A percentile compares a stretch with the other conserved stretches of the same genome.
These are phyloP conservation scores for Pseudocercospora eumusae DNA, from an alignment of 2,329 filamentous ascomycete species.

Conservation along the genomic window DNA sequence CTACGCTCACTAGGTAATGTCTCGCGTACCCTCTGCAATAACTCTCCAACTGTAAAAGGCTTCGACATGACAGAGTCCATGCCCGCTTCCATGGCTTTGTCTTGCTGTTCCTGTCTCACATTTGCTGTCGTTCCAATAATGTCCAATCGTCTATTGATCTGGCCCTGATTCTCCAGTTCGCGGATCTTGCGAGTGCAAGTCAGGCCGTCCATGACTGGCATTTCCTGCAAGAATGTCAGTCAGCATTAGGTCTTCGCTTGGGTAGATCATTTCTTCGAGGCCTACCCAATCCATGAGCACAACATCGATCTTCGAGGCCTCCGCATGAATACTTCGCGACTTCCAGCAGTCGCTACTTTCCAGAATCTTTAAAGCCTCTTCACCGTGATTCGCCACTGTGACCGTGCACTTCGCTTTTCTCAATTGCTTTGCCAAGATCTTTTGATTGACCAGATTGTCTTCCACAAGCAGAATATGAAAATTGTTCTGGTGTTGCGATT, in stretches of 20 bases:
- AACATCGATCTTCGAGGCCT: constrained; percentile 20
- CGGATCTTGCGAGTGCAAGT: constrained; percentile 30
- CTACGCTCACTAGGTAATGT: not conserved
- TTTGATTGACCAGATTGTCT: constrained; percentile 36
- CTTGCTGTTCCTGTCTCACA: constrained; percentile 4
- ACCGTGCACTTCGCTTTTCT: constrained; percentile 27
- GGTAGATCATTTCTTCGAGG: not conserved
- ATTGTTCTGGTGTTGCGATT: not conserved
- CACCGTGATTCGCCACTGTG: constrained; percentile 31
- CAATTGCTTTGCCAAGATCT: constrained; percentile 30
- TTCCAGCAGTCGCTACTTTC: constrained; percentile 22
- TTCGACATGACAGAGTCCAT: constrained; percentile 5
- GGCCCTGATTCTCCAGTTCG: constrained; percentile 22
- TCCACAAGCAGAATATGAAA: constrained; percentile 26
- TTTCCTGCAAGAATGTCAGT: constrained; percentile 23
- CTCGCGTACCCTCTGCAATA: constrained; percentile 6
- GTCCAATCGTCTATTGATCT: not conserved
- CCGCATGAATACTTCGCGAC: not conserved
- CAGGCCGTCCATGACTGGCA: constrained; percentile 35
- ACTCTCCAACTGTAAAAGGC: constrained; percentile 7
- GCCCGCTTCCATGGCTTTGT: constrained; percentile 1
- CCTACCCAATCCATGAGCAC: constrained; percentile 29
- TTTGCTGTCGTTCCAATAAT: constrained; percentile 7
- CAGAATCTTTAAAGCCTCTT: constrained; percentile 29
- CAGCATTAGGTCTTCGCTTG: not conserved